Evolutionary conservation across 1,139 yeast genomes (phyloP).

Genomic region (Kluyveromyces marxianus): DNA sequence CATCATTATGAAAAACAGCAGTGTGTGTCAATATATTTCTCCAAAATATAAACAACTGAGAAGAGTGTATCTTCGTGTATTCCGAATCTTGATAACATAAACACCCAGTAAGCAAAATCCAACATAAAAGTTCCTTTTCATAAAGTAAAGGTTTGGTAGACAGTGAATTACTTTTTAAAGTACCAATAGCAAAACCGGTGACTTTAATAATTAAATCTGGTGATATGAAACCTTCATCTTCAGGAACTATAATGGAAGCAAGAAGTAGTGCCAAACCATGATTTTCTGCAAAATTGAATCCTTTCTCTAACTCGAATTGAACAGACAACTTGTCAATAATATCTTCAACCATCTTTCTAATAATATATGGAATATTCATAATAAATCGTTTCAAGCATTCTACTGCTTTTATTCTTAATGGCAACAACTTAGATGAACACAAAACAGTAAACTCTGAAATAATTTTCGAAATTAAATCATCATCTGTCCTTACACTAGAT

Average conservation of each 20-base stretch:
- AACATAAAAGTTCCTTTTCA: slow-evolving; percentile 43
- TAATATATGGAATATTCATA: slow-evolving; percentile 26
- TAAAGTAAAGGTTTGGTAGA: slow-evolving; percentile 30
- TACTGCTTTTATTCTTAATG: slow-evolving; percentile 33
- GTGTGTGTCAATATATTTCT: slow-evolving; percentile 60
- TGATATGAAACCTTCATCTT: slow-evolving; percentile 33
- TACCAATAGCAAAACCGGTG: slow-evolving; percentile 30
- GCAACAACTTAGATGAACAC: slow-evolving; percentile 31
- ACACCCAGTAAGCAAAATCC: slow-evolving; percentile 73
- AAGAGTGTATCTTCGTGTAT: slow-evolving; percentile 60
- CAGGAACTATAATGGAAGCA: slow-evolving; percentile 31
- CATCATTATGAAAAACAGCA: slow-evolving; percentile 28
- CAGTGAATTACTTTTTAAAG: slow-evolving; percentile 30
- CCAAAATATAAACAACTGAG: slow-evolving; percentile 76
- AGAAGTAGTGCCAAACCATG: slow-evolving; percentile 38
- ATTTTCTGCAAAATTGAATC: slow-evolving; percentile 32
- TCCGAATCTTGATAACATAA: slow-evolving; percentile 57
- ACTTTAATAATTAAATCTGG: slow-evolving; percentile 31
- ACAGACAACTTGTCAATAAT: slow-evolving; percentile 28
- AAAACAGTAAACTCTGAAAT: slow-evolving; percentile 29
- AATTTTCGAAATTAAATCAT: slow-evolving; percentile 21
- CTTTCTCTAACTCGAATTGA: slow-evolving; percentile 32
- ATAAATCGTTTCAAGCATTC: slow-evolving; percentile 34
- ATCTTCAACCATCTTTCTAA: slow-evolving; percentile 26
- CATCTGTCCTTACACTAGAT: slow-evolving; percentile 1